Evolutionary conservation across 305 asterid genomes (phyloP).

Genomic region (Solanum aculeatissimum): DNA sequence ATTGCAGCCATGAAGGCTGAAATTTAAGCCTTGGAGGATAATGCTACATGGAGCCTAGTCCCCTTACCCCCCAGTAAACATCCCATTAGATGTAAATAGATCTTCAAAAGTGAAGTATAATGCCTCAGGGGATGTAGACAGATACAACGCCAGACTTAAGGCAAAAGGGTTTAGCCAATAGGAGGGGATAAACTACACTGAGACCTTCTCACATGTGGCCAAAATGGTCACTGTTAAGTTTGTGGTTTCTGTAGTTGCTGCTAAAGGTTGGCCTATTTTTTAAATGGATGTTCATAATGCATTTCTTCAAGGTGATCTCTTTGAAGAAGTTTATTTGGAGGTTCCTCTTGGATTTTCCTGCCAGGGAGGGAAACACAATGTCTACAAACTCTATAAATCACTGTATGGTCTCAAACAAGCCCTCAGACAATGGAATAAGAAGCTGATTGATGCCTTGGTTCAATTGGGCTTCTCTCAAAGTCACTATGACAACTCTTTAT

Average conservation of each 20-base stretch:
- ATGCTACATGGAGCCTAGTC: not conserved
- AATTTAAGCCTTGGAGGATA: not conserved
- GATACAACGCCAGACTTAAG: not conserved
- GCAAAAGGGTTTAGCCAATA: no score
- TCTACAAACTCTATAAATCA: not conserved
- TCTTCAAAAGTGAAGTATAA: not conserved
- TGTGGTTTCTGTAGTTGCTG: not conserved
- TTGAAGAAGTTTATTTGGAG: not conserved
- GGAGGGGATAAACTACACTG: not conserved
- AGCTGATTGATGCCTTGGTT: not conserved
- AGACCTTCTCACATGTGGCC: not conserved
- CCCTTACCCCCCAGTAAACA: not conserved
- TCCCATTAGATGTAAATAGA: no score
- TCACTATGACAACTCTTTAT: not conserved
- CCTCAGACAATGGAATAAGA: no score
- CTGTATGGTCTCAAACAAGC: not conserved
- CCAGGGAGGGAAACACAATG: not conserved
- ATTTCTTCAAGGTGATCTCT: not conserved
- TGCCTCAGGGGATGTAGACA: not conserved
- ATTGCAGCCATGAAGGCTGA: not conserved
- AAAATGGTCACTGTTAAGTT: not conserved
- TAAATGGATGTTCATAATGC: not conserved
- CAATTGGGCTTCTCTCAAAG: not conserved
- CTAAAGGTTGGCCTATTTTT: not conserved
- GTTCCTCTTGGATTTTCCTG: not conserved